Base-by-base conservation (phyloP, 2,329 filamentous ascomycete genomes). In the Talaromyces sp. region DNA sequence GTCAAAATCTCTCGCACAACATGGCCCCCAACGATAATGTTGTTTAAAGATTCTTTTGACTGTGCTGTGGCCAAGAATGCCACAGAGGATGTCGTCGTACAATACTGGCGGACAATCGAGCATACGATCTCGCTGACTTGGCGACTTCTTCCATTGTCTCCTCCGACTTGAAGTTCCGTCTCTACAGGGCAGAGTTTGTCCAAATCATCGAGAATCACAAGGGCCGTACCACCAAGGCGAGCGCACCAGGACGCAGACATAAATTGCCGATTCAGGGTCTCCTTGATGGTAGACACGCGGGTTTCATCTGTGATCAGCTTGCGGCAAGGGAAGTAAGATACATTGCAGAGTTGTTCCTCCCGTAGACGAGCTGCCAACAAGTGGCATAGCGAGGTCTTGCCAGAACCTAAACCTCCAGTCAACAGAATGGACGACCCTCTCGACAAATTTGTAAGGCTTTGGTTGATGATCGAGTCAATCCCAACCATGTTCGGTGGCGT, bases 131-230 rank as follows among this genome's bases (percentile, higher is more conserved):
- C 95, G 72, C 93, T 96, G 63, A 97, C 86, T 69, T 98, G 93
- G 37, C 92, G 86, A 73, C 93, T 98, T 66, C 93, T 86, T 18
- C 91, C 91, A 71, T 99, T 98, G 68, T 98, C 92, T 64, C 92
- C 93, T 65, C 92, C 92, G 4, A 96, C 91, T 75, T 97, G 92
- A 12, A 99, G 82, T 74, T 99, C 95, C 0, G 93, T 97, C 76
- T 99, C 96, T 0, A 88, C 89, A 0, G 95, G 93, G 72, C 93
- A 98, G 1, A 99, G 82, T 70, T 91, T 92, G 76, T 99, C 95
- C 6, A 99, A 79, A 70, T 99, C 95, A 71, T 99, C 95, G 1
- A 99, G 81, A 56, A 99, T 86, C 21, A 99, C 90, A 2, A 98
- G 74, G 0, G 93, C 86, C 66, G 86, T 88, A 4, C 95, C 95